A percentile compares a stretch with the other conserved stretches of the same genome.
Conservation (phyloP, 345 rosid species). For the Eucalyptus camaldulensis region DNA sequence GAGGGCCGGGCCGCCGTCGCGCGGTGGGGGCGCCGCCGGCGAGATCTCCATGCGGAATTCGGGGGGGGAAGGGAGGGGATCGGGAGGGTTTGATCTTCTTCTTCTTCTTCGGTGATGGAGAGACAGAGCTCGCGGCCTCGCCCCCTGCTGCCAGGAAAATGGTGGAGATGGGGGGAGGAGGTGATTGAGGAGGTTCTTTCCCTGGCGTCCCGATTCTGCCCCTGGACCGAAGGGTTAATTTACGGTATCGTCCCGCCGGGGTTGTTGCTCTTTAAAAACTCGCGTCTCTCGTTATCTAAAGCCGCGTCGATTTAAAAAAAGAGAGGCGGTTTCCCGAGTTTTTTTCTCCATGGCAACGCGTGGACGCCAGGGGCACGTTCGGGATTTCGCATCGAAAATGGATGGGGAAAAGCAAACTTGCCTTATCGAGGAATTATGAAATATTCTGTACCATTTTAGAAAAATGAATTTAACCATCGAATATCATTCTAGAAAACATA, state of each 20-base stretch:
- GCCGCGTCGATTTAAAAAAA: not conserved
- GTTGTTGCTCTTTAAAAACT: not conserved
- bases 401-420: not conserved
- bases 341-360: not conserved
- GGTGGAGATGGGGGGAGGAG: not conserved
- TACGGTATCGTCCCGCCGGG: not conserved
- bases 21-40: constrained; percentile 9
- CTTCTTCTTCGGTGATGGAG: not conserved
- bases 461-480: not conserved
- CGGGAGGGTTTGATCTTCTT: not conserved
- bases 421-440: not conserved
- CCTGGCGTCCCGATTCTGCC: not conserved
- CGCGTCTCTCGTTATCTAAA: not conserved
- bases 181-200: not conserved
- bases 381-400: not conserved
- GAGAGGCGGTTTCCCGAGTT: not conserved
- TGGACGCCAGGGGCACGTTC: not conserved
- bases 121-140: not conserved
- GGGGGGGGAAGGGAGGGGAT: not conserved
- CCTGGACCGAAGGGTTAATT: not conserved
- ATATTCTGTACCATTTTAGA: not conserved
- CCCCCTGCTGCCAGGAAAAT: not conserved
- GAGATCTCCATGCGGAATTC: constrained; percentile 32
- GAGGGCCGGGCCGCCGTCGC: not conserved
- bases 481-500: not conserved